Percentiles rank a stretch among this genome's conserved stretches.
phyloP scores from a whole-genome alignment of 2,329 filamentous ascomycete genomes.

The Talaromyces sp. region DNA sequence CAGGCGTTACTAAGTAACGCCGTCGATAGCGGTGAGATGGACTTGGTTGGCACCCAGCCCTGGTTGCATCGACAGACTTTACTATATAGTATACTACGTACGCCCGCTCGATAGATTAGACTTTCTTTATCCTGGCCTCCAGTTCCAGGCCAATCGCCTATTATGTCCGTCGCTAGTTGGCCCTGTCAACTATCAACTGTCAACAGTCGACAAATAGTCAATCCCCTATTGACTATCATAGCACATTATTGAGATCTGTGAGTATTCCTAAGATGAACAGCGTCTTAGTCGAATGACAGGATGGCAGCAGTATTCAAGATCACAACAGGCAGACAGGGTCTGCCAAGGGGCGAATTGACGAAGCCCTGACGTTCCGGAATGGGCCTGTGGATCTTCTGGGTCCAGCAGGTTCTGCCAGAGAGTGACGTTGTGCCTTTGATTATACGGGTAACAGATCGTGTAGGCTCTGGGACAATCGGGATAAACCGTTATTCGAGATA shows the following conservation, averaged over 20 bases:
- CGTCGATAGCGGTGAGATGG: background rate
- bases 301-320: background rate
- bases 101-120: constrained; percentile 1
- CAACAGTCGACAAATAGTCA: too few relatives aligned
- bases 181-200: too few relatives aligned
- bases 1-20: background rate
- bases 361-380: constrained; percentile 9
- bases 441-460: background rate
- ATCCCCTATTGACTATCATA: background rate
- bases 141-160: constrained; percentile 18
- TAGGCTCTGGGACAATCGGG: background rate
- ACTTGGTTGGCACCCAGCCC: background rate
- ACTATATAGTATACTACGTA: too few relatives aligned
- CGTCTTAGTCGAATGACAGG: background rate
- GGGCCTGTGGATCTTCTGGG: background rate
- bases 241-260: background rate
- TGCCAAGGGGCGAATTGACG: background rate
- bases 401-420: background rate
- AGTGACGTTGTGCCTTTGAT: constrained; percentile 1
- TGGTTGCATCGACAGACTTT: background rate
- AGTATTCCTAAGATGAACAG: background rate
- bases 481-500: background rate
- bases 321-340: background rate
- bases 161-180: background rate
- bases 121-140: background rate